These are phyloP conservation scores for Stylonectria norvegica DNA, from an alignment of 2,329 filamentous ascomycete genomes.

Conservation along the genomic window DNA sequence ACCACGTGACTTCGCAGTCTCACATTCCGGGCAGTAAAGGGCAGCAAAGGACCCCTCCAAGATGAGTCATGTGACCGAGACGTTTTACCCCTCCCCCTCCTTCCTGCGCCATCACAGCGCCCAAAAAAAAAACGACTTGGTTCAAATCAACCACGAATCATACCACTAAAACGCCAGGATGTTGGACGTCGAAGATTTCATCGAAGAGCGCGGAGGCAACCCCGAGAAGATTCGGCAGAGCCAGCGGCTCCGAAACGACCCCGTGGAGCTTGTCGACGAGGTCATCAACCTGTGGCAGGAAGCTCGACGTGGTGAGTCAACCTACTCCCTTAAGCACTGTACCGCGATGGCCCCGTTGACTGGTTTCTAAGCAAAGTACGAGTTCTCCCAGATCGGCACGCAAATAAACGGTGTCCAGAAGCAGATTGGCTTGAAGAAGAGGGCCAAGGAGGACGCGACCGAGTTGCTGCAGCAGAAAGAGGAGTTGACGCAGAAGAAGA, in stretches of 20 bases:
- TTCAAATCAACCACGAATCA: conserved; percentile 14
- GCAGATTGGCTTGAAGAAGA: conserved; percentile 87
- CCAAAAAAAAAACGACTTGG: conserved; percentile 23
- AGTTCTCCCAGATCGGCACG: conserved; percentile 73
- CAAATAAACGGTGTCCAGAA: conserved; percentile 89
- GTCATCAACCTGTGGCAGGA: conserved; percentile 85
- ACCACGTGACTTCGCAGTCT: too few species aligned
- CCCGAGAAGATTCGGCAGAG: conserved; percentile 89
- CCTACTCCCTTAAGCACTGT: conserved; percentile 2
- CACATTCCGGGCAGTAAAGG: too few species aligned
- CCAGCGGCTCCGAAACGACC: conserved; percentile 76
- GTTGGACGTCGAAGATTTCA: conserved; percentile 77
- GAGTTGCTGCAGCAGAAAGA: conserved; percentile 76
- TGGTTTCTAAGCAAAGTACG: conserved; percentile 57
- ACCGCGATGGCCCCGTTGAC: conserved; percentile 8
- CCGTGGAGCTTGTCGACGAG: conserved; percentile 83
- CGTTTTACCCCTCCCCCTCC: conserved; percentile 27
- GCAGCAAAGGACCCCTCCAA: conserved; percentile 19
- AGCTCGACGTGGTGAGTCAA: conserved; percentile 62
- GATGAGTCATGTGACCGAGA: conserved; percentile 21
- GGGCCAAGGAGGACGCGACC: conserved; percentile 84
- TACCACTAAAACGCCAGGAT: conserved; percentile 42
- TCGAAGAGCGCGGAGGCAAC: conserved; percentile 84
- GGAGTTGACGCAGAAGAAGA: conserved; percentile 77
- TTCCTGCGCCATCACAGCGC: conserved; percentile 19